Conservation (phyloP, 2,329 filamentous ascomycete genomes). For the Colletotrichum nymphaeae region DNA sequence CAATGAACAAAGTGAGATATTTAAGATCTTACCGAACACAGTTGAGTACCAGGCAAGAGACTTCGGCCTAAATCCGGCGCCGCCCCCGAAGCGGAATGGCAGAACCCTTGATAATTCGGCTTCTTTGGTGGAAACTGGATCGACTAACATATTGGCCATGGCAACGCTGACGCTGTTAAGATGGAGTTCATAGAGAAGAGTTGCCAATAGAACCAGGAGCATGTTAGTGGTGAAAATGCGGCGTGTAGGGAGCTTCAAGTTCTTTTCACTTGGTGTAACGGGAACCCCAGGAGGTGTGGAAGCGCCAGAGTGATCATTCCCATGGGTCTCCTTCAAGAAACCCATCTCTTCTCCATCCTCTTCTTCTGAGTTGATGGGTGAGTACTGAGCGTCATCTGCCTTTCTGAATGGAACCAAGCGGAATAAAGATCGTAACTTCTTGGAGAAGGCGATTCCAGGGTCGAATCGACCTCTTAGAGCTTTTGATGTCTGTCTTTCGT, state of each 20-base stretch:
- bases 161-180: neutral
- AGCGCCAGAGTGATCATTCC: neutral
- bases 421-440: neutral
- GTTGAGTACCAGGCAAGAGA: neutral
- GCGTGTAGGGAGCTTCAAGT: neutral
- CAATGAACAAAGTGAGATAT: too few species aligned
- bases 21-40: neutral
- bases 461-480: neutral
- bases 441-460: neutral
- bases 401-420: neutral
- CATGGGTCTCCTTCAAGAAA: neutral
- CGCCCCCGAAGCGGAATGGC: slow-evolving; percentile 7
- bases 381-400: neutral
- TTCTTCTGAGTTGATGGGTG: neutral
- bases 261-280: too few species aligned
- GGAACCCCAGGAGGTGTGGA: neutral
- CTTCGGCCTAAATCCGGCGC: neutral
- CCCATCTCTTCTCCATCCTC: neutral
- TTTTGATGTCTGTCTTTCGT: neutral
- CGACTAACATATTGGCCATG: neutral
- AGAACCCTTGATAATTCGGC: neutral
- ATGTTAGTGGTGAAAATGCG: slow-evolving; percentile 1
- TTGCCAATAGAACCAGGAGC: neutral
- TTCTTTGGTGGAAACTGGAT: neutral
- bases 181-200: neutral